phyloP scores from a whole-genome alignment of 352 stramenopile species.

The Phytopythium delawarense region DNA sequence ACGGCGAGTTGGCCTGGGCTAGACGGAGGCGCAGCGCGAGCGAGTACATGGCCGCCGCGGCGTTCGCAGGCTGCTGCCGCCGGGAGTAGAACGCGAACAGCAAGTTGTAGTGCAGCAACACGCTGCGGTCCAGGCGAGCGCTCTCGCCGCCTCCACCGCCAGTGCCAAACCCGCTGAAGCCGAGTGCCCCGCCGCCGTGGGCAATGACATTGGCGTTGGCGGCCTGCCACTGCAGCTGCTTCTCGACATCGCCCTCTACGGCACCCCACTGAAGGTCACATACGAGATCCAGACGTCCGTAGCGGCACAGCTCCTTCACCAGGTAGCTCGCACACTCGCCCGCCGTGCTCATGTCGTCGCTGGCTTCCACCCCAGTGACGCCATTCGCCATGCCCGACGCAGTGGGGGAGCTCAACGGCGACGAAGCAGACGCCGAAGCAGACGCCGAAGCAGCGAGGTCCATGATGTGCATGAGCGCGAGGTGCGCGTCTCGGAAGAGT shows the following conservation, averaged over 20 bases:
- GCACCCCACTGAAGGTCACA: constrained; percentile 70
- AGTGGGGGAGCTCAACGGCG: constrained; percentile 7
- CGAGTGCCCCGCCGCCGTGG: constrained; percentile 11
- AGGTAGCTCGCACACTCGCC: constrained; percentile 69
- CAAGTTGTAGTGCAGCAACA: constrained; percentile 60
- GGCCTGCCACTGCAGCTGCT: constrained; percentile 69
- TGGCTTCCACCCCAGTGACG: background rate
- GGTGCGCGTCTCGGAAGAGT: constrained; percentile 56
- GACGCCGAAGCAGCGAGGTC: constrained; percentile 25
- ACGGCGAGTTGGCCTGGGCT: constrained; percentile 27
- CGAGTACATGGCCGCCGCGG: constrained; percentile 52
- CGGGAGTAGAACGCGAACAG: constrained; percentile 68
- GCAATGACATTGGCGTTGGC: constrained; percentile 55
- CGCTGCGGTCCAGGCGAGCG: constrained; percentile 29
- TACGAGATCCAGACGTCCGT: constrained; percentile 60
- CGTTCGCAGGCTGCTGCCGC: constrained; percentile 59
- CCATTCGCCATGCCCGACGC: constrained; percentile 8
- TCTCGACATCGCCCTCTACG: constrained; percentile 57
- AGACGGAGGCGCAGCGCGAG: constrained; percentile 49
- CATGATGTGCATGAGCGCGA: constrained; percentile 68
- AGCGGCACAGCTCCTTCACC: constrained; percentile 67
- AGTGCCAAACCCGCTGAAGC: constrained; percentile 6
- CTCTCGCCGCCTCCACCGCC: background rate
- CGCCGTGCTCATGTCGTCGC: constrained; percentile 27
- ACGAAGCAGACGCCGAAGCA: constrained; percentile 4